Evolutionary conservation across 2,329 filamentous ascomycete genomes (phyloP).

Genomic region (Talaromyces islandicus): DNA sequence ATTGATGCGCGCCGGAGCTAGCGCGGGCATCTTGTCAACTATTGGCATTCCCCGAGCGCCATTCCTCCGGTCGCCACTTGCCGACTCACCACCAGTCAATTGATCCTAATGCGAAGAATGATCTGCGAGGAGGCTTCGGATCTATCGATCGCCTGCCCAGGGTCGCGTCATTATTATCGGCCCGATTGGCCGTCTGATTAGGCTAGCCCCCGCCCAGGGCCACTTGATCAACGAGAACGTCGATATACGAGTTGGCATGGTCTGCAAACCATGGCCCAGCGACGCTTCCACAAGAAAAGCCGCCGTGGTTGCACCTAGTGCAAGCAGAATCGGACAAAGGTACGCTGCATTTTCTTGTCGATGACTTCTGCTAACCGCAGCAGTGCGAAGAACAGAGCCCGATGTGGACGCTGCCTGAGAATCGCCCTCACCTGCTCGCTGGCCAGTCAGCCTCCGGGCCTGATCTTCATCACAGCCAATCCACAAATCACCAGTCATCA

Average conservation of each 20-base stretch:
- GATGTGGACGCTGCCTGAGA: slow-evolving; percentile 5
- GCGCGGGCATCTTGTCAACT: neutral
- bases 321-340: slow-evolving; percentile 11
- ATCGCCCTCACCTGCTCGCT: slow-evolving; percentile 1
- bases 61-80: neutral
- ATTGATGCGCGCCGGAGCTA: neutral
- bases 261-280: neutral
- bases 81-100: neutral
- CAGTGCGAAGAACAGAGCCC: slow-evolving; percentile 2
- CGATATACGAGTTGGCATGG: no score
- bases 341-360: neutral
- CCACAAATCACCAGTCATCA: neutral
- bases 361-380: no score
- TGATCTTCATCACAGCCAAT: slow-evolving; percentile 8
- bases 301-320: slow-evolving; percentile 8
- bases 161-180: neutral
- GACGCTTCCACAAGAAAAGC: slow-evolving; percentile 9
- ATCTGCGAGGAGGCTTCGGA: neutral
- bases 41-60: neutral
- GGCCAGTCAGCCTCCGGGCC: neutral
- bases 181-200: neutral
- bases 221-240: no score
- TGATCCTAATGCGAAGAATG: neutral
- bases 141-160: neutral
- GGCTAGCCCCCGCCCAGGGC: neutral